Evolutionary conservation across 2,329 filamentous ascomycete species (phyloP), one percentile per base, ranked within the genome.

Genomic region (Ceratocystiopsis brevicomis): DNA sequence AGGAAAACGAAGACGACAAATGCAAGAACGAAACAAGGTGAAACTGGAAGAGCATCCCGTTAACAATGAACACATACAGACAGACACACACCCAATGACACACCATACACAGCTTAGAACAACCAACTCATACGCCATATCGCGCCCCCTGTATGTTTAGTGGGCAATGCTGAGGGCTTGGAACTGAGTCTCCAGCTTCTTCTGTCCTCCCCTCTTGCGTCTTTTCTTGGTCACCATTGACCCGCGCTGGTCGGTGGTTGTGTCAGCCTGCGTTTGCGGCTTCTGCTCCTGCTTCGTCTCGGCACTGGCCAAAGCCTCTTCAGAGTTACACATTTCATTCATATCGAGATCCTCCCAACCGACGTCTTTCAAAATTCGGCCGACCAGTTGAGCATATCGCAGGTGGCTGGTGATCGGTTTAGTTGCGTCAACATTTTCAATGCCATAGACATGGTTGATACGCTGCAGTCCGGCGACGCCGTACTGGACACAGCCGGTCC

Each of bases 401-500:
- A 82, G 58, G 59, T 88, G 82, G 15, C 77, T 78, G 49, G 65
- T 73, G 42, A 83, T 69, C 49, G 76, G 66, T 44, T 76, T 68
- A 47, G 71, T 78, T 21, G 77, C 71, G 49, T 82, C 67, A 43
- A 81, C 62, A 51, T 81, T 85, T 56, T 85, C 79, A 43, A 79
- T 64, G 36, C 69, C 68, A 42, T 67, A 63, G 3, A 85, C 73
- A 14, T 76, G 78, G 37, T 73, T 66, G 32, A 90, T 72, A 15
- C 71, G 69, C 56, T 94, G 81, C 16, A 96, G 62, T 1, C 88
- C 88, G 0, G 87, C 86, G 33, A 96, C 70, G 2, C 88, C 87
- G 47, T 81, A 78, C 50, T 90, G 78, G 41, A 88, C 72, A 51
- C 79, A 85, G 43, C 81, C 83, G 3, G 76, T 83, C 41, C 88